phyloP scores from a whole-genome alignment of 2,329 filamentous ascomycete species.

The Pyricularia sp. region DNA sequence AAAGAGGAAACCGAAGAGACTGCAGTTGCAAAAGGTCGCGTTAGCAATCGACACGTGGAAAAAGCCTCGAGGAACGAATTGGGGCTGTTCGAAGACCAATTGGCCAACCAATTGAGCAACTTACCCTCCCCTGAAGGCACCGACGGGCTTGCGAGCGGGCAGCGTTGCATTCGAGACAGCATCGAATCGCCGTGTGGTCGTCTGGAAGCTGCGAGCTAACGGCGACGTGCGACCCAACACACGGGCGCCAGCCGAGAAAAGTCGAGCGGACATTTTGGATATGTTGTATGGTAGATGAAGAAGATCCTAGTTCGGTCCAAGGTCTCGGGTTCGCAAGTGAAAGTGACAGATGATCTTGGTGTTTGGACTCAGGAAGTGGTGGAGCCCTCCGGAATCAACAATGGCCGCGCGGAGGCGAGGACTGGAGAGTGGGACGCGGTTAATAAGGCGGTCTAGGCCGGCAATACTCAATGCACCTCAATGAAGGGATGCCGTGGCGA shows the following conservation, averaged over 20 bases:
- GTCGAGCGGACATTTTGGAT: constrained; percentile 36
- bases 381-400: not conserved
- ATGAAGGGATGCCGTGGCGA: not conserved
- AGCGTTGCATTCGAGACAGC: constrained; percentile 33
- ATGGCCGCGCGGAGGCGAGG: not conserved
- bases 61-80: not conserved
- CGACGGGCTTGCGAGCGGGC: constrained; percentile 48
- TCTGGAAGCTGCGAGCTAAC: constrained; percentile 33
- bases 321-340: not conserved
- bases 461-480: not conserved
- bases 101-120: constrained; percentile 15
- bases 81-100: not conserved
- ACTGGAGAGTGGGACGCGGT: not conserved
- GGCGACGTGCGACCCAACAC: constrained; percentile 21
- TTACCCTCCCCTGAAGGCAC: constrained; percentile 53
- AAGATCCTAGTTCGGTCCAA: not conserved
- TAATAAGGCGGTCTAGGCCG: not conserved
- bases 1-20: constrained; percentile 84
- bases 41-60: not conserved
- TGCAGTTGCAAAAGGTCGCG: constrained; percentile 24
- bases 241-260: constrained; percentile 28
- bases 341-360: not conserved
- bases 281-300: not conserved
- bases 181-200: constrained; percentile 33
- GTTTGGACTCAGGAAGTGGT: not conserved